Base-by-base conservation (phyloP, 495 filamentous ascomycete genomes). In the Podospora pseudoanserina region DNA sequence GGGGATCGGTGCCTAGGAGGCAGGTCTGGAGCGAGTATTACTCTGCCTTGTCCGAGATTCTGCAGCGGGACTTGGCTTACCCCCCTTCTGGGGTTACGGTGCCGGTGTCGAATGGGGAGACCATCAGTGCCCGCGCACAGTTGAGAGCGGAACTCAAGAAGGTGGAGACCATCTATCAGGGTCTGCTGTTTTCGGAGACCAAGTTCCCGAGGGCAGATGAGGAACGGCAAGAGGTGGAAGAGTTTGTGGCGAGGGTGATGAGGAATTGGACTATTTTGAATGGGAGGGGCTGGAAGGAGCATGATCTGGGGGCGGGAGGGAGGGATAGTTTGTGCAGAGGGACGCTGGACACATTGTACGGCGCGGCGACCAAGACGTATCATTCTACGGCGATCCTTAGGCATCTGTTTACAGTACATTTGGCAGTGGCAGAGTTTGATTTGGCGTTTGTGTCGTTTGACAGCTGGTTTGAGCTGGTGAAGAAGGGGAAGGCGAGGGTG, bases 361-460 rank as follows among this genome's bases (percentile, higher is more conserved):
- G 90, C 20, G 93, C 93, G 30, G 91, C 95, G 11, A 91, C 90
- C 2, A 96, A 94, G 78, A 96, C 93, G 0, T 99, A 93, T 72
- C 95, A 98, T 74, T 98, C 96, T 2, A 94, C 93, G 5, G 78
- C 90, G 26, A 88, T 98, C 64, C 80, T 99, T 32, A 84, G 94
- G 65, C 89, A 96, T 74, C 83, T 99, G 1, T 98, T 98, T 70
- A 91, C 88, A 16, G 89, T 97, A 5, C 95, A 98, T 78, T 82
- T 90, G 3, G 84, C 91, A 2, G 80, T 97, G 54, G 92, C 92
- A 16, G 93, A 99, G 65, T 97, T 97, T 71, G 87, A 92, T 65
- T 82, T 97, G 55, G 95, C 94, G 4, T 83, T 94, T 70, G 90
- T 91, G 72, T 89, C 96, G 1, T 90, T 97, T 64, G 88, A 94